Evolutionary conservation across 2,329 filamentous ascomycete genomes (phyloP), one percentile per base, ranked within the genome.

Genomic region (Botrytis pseudocinerea): DNA sequence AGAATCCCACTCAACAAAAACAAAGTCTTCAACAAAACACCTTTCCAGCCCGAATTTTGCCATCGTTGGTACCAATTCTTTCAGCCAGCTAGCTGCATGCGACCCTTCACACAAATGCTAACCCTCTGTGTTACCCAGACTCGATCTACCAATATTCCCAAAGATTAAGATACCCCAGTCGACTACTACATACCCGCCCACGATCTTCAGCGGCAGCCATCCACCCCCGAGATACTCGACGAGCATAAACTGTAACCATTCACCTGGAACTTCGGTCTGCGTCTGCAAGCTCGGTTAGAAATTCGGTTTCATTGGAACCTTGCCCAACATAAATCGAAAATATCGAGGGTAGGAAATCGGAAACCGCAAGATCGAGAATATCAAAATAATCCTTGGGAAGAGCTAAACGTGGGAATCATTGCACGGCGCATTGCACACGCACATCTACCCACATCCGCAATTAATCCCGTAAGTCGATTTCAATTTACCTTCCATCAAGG

Each of bases 141-240:
- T 71, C 48, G 48, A 71, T 64, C 61, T 57, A 38, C 61, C 70
- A 42, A 71, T 75, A 78, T 76, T 76, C 74, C 71, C 76, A 71
- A 75, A 71, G 64, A 74, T 63, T 76, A 76, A 72, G 69, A 73
- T 76, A 73, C 69, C 76, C 74, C 77, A 69, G 65, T 69, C 65
- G 51, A 69, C 76, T 75, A 69, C 69, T 72, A 78, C 76, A 76
- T 76, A 77, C 73, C 76, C 74, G 73, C 76, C 73, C 70, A 75
- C 76, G 75, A 76, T 75, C 69, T 74, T 71, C 75, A 70, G 76
- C 74, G 72, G 74, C 74, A 74, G 64, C 75, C 72, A 73, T 74
- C 68, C 71, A 73, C 57, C 73, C 73, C 61, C 74, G 69, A 72
- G 57, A 71, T 38, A 44, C 62, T 64, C 59, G 68, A 73, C 68